Percentiles rank a stretch among this genome's conserved stretches.
Conservation (phyloP, 768 basidiomycete species). For the Hericium erinaceus region DNA sequence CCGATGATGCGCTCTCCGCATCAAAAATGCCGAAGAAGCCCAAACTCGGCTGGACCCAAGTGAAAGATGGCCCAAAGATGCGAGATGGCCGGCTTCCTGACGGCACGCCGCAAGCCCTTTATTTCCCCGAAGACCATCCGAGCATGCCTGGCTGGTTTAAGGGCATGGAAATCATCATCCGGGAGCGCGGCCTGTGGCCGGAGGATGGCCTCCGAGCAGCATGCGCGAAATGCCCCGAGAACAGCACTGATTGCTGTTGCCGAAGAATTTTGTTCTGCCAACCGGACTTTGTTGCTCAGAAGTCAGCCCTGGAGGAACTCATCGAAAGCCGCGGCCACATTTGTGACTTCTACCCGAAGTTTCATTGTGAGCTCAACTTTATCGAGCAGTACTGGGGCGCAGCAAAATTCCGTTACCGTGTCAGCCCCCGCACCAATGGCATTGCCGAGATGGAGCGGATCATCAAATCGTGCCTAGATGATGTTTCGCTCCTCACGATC, state of each 20-base stretch:
- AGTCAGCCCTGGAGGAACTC: neutral
- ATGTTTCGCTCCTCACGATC: neutral
- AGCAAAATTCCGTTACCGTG: slow-evolving; percentile 13
- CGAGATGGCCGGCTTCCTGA: neutral
- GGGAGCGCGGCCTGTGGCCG: neutral
- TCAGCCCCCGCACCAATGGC: neutral
- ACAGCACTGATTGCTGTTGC: neutral
- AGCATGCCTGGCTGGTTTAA: neutral
- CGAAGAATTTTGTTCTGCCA: neutral
- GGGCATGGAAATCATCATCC: neutral
- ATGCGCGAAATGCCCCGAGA: neutral
- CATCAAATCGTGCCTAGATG: neutral
- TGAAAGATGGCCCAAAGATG: neutral
- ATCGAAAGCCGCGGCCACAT: slow-evolving; percentile 14
- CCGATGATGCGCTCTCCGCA: slow-evolving; percentile 6
- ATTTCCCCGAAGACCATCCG: neutral
- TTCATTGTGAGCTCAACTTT: slow-evolving; percentile 24
- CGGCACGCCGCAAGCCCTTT: neutral
- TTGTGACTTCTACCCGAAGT: slow-evolving; percentile 21
- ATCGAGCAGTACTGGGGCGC: slow-evolving; percentile 26
- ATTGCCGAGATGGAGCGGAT: neutral
- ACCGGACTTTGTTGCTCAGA: neutral
- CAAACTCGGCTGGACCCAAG: neutral
- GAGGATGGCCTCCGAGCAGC: neutral
- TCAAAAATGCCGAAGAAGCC: neutral